Evolutionary conservation across 2,329 filamentous ascomycete species (phyloP).

Genomic region (Catunica adiposa): DNA sequence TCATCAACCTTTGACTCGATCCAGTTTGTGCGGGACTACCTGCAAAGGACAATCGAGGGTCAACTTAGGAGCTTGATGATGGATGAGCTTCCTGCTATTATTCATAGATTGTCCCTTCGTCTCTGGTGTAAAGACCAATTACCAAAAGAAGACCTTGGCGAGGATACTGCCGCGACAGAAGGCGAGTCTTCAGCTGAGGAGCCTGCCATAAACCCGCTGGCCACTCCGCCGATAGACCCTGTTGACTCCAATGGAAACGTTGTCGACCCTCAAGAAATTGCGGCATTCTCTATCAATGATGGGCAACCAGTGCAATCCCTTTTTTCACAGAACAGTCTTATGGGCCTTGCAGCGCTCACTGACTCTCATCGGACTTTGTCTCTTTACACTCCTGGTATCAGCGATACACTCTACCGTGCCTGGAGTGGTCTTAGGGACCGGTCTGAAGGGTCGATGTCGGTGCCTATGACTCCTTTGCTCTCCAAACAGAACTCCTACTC

Average conservation of each 20-base stretch:
- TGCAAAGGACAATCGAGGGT: conserved; percentile 89
- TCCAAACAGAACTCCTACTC: conserved; percentile 45
- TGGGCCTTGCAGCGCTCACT: conserved; percentile 65
- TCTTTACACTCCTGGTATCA: conserved; percentile 78
- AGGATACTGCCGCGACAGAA: conserved; percentile 24
- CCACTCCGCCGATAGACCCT: conserved; percentile 64
- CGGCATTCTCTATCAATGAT: conserved; percentile 61
- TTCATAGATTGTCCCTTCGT: conserved; percentile 76
- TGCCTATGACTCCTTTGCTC: conserved; percentile 31
- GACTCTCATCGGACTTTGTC: conserved; percentile 84
- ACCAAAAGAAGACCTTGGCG: conserved; percentile 37
- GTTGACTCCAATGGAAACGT: conserved; percentile 67
- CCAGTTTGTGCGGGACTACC: conserved; percentile 90
- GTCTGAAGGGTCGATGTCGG: conserved; percentile 33
- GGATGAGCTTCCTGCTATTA: conserved; percentile 93
- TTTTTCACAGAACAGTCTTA: conserved; percentile 87
- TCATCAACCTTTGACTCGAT: conserved; percentile 98
- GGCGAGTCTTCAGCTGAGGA: conserved; percentile 28
- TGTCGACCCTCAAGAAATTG: conserved; percentile 57
- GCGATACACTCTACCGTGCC: conserved; percentile 78
- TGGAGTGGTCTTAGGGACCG: conserved; percentile 70
- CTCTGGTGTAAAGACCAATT: conserved; percentile 81
- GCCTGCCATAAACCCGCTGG: conserved; percentile 59
- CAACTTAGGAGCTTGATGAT: conserved; percentile 89
- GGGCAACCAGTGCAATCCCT: conserved; percentile 69